Evolutionary conservation across 2,329 filamentous ascomycete genomes (phyloP).

Genomic region (Chlorencoelia australis): DNA sequence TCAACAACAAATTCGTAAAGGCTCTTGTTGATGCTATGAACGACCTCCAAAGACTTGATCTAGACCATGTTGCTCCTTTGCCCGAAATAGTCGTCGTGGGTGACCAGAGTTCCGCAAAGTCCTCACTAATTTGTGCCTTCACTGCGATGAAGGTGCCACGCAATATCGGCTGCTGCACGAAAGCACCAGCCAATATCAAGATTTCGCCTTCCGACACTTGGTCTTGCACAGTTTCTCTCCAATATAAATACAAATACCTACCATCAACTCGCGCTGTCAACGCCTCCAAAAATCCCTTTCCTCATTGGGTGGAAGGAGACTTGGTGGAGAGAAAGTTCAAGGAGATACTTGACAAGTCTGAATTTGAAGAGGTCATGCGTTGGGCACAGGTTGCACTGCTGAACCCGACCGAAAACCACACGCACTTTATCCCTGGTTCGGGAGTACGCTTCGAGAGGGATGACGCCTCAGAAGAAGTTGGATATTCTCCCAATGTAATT

Average conservation of each 20-base stretch:
- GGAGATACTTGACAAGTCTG: slow-evolving; percentile 45
- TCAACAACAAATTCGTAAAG: slow-evolving; percentile 54
- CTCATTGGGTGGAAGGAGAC: slow-evolving; percentile 50
- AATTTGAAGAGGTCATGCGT: slow-evolving; percentile 58
- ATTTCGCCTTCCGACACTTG: slow-evolving; percentile 47
- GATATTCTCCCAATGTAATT: slow-evolving; percentile 77
- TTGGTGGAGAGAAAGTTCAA: slow-evolving; percentile 46
- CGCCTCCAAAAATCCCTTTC: slow-evolving; percentile 37
- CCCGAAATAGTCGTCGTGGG: slow-evolving; percentile 77
- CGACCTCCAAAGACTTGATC: slow-evolving; percentile 60
- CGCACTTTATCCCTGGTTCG: slow-evolving; percentile 32
- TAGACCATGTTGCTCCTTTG: slow-evolving; percentile 55
- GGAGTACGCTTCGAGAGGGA: slow-evolving; percentile 24
- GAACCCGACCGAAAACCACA: slow-evolving; percentile 48
- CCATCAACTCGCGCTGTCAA: background rate
- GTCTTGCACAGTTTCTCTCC: slow-evolving; percentile 58
- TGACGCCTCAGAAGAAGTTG: slow-evolving; percentile 33
- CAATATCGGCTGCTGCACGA: slow-evolving; percentile 63
- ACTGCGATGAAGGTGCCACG: slow-evolving; percentile 63
- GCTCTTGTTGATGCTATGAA: slow-evolving; percentile 55
- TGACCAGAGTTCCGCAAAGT: slow-evolving; percentile 79
- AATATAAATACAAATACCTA: slow-evolving; percentile 51
- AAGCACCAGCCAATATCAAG: slow-evolving; percentile 73
- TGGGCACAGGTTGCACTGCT: slow-evolving; percentile 72
- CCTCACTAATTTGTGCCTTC: slow-evolving; percentile 52